phyloP scores from a whole-genome alignment of 805 yeast genomes.

The Dipodascus albidus region DNA sequence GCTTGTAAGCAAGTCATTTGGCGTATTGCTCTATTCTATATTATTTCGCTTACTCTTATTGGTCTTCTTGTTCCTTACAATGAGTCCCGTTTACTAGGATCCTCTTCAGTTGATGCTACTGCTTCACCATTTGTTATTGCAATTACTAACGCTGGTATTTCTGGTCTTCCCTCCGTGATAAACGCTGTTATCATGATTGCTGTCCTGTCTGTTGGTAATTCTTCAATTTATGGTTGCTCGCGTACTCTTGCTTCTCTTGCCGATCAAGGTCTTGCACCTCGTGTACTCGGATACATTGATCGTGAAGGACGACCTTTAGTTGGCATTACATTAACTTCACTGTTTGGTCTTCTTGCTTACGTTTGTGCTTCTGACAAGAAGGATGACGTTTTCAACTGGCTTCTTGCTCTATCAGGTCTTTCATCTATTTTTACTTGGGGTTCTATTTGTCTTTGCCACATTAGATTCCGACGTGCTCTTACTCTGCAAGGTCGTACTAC shows the following conservation, averaged over 20 bases:
- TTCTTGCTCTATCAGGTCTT: constrained; percentile 59
- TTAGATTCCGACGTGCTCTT: constrained; percentile 53
- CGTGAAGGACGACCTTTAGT: constrained; percentile 67
- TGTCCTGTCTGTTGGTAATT: constrained; percentile 62
- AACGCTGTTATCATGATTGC: constrained; percentile 61
- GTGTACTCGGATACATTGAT: constrained; percentile 55
- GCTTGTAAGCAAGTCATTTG: constrained; percentile 78
- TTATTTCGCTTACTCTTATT: constrained; percentile 42
- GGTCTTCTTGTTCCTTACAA: constrained; percentile 67
- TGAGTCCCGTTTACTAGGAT: constrained; percentile 37
- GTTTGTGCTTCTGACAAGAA: constrained; percentile 47
- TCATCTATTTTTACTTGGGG: constrained; percentile 69
- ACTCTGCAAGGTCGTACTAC: constrained; percentile 44
- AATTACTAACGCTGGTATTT: constrained; percentile 52
- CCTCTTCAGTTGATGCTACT: constrained; percentile 43
- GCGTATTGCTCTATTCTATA: constrained; percentile 65
- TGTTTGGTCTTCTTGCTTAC: constrained; percentile 47
- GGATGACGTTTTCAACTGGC: constrained; percentile 47
- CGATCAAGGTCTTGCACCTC: constrained; percentile 54
- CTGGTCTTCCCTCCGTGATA: constrained; percentile 56
- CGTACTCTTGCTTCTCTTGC: constrained; percentile 60
- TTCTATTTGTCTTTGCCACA: constrained; percentile 51
- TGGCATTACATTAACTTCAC: constrained; percentile 39
- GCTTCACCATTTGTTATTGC: constrained; percentile 73
- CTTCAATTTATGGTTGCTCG: constrained; percentile 59